Evolutionary conservation across 2,329 filamentous ascomycete genomes (phyloP).

Genomic region (Magnaporthales sp.): DNA sequence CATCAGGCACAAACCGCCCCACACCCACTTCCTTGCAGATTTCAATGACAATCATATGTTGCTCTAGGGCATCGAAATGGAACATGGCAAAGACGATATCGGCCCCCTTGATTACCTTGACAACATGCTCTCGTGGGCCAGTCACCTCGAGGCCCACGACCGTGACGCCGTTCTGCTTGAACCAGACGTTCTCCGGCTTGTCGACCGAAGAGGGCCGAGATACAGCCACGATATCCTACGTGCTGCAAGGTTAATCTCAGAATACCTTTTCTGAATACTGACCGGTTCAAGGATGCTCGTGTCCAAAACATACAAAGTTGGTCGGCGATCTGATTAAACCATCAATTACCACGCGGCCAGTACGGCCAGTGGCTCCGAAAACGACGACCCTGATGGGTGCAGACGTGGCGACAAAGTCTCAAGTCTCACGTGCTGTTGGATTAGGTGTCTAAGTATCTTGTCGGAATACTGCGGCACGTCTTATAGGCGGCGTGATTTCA

Average conservation of each 20-base stretch:
- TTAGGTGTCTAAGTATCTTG: too few relatives aligned
- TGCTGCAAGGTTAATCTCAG: neutral
- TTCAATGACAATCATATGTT: constrained; percentile 17
- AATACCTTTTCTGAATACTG: too few relatives aligned
- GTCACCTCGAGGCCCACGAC: constrained; percentile 3
- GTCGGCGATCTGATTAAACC: constrained; percentile 9
- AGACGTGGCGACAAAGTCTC: neutral
- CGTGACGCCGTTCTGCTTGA: constrained; percentile 4
- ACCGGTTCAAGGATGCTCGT: neutral
- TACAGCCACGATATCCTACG: constrained; percentile 7
- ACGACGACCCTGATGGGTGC: constrained; percentile 21
- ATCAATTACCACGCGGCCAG: constrained; percentile 28
- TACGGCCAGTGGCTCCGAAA: constrained; percentile 32
- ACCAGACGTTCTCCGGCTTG: neutral
- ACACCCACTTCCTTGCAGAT: constrained; percentile 21
- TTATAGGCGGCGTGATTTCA: too few relatives aligned
- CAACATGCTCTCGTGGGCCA: constrained; percentile 11
- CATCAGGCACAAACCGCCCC: constrained; percentile 18
- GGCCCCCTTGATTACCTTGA: constrained; percentile 15
- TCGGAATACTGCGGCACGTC: too few relatives aligned
- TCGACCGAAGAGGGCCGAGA: constrained; percentile 1
- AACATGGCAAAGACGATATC: constrained; percentile 19
- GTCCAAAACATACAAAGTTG: constrained; percentile 2
- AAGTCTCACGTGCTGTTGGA: too few relatives aligned
- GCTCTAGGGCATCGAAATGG: constrained; percentile 13